A percentile compares a stretch with the other conserved stretches of the same genome.
Evolutionary conservation across 1,139 yeast genomes (phyloP).

Genomic region (Sugiyamaella neomexicana): DNA sequence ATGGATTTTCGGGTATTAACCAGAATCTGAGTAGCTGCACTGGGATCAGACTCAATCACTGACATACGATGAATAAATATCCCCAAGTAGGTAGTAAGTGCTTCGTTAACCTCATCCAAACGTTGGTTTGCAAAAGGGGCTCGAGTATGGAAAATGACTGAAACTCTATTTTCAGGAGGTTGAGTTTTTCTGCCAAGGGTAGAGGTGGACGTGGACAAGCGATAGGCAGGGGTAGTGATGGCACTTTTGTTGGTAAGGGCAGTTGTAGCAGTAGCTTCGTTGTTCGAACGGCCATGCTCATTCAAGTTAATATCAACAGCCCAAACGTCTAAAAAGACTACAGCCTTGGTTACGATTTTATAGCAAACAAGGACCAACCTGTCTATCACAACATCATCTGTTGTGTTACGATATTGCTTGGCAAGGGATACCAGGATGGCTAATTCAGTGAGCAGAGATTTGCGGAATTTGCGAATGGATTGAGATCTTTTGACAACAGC

Average conservation of each 20-base stretch:
- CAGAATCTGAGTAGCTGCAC: slow-evolving; percentile 41
- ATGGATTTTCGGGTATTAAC: slow-evolving; percentile 44
- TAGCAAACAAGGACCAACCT: slow-evolving; percentile 69
- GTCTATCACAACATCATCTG: slow-evolving; percentile 64
- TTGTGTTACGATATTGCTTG: slow-evolving; percentile 74
- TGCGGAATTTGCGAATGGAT: slow-evolving; percentile 69
- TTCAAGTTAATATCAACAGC: slow-evolving; percentile 41
- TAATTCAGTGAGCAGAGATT: slow-evolving; percentile 84
- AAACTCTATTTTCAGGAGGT: slow-evolving; percentile 31
- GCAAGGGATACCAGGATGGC: slow-evolving; percentile 85
- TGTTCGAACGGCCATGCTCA: slow-evolving; percentile 46
- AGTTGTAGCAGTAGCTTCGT: slow-evolving; percentile 2
- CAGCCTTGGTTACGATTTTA: slow-evolving; percentile 72
- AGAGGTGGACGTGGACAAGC: slow-evolving; percentile 11
- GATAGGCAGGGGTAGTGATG: slow-evolving; percentile 11
- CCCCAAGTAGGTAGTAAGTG: slow-evolving; percentile 69
- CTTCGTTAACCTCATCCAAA: slow-evolving; percentile 70
- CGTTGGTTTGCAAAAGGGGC: slow-evolving; percentile 74
- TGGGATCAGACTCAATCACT: slow-evolving; percentile 36
- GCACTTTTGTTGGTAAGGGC: slow-evolving; percentile 4
- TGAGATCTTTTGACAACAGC: slow-evolving; percentile 72
- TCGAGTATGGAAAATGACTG: slow-evolving; percentile 37
- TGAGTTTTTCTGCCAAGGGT: neutral
- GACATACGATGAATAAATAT: slow-evolving; percentile 40
- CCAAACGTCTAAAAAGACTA: slow-evolving; percentile 75